Base-by-base conservation (phyloP, 805 yeast genomes). In the Ogataea trehaloabstinens region DNA sequence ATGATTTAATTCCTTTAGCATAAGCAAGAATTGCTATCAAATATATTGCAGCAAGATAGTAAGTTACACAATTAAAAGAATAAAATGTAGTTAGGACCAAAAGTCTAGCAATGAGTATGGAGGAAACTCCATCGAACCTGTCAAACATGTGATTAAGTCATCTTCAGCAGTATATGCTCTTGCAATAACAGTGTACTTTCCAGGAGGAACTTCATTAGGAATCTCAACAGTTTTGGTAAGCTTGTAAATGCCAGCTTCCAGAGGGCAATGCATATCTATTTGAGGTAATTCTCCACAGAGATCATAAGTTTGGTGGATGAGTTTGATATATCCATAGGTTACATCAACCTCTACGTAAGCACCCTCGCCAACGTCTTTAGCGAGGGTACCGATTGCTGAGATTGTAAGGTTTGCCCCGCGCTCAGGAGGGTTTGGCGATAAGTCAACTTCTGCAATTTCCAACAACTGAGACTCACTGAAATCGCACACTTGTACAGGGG, bases 341-440 rank as follows among this genome's bases (percentile, higher is more conserved):
- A 93, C 98, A 50, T 88, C 95, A 20, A 93, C 91, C 50, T 90
- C 96, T 35, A 93, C 95, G 55, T 90, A 93, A 0, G 98, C 86
- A 24, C 99, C 99, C 15, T 87, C 91, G 20, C 61, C 76, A 25
- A 93, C 67, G 6, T 68, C 69, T 35, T 71, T 58, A 17, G 67
- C 44, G 36, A 91, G 64, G 25, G 59, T 58, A 3, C 96, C 99
- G 4, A 68, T 60, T 2, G 96, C 99, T 16, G 72, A 58, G 40
- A 93, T 78, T 6, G 95, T 84, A 56, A 93, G 69, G 58, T 88
- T 85, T 29, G 71, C 66, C n/a, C 97, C 98, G 54, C 89, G 80
- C 30, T 56, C 69, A 2, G 99, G 99, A 4, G 97, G 98, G 54
- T 86, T 87, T 34, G 99, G 99, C 25, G 68, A 58, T 42, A 93